Conservation (phyloP, 352 stramenopile genomes). For the Ophiocytium majus region DNA sequence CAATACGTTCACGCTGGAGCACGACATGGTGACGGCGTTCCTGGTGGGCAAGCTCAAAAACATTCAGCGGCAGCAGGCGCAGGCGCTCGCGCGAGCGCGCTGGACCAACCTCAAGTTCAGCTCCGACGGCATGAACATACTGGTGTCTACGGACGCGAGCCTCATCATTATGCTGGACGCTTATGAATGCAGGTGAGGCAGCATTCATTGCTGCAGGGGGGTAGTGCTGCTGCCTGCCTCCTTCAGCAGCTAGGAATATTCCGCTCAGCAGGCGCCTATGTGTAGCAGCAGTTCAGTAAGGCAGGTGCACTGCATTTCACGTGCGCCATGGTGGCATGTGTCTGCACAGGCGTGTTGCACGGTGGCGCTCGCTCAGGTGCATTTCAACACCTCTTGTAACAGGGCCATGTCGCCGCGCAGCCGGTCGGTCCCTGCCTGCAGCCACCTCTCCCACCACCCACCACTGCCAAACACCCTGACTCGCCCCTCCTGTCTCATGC, state of each 20-base stretch:
- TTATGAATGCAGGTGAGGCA: constrained; percentile 56
- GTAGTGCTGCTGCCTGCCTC: too few relatives aligned
- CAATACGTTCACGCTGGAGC: constrained; percentile 50
- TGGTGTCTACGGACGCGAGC: constrained; percentile 53
- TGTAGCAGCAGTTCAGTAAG: too few relatives aligned
- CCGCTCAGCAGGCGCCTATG: too few relatives aligned
- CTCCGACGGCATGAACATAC: constrained; percentile 53
- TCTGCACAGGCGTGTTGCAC: not conserved
- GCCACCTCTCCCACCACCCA: not conserved
- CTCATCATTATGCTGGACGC: constrained; percentile 55
- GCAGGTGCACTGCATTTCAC: too few relatives aligned
- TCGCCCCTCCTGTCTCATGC: not conserved
- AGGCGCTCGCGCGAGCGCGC: constrained; percentile 32
- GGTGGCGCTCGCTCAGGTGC: not conserved
- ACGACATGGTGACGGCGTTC: constrained; percentile 43
- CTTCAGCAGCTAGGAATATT: too few relatives aligned
- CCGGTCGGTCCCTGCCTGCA: not conserved
- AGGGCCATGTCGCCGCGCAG: not conserved
- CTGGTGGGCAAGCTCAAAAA: constrained; percentile 18
- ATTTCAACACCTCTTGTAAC: not conserved
- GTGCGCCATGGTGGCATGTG: not conserved
- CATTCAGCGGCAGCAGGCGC: constrained; percentile 42
- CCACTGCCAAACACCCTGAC: not conserved
- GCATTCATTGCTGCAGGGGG: too few relatives aligned
- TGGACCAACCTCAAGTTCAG: constrained; percentile 58